Evolutionary conservation across 208 protist genomes (phyloP).

Genomic region (Leishmania guyanensis): DNA sequence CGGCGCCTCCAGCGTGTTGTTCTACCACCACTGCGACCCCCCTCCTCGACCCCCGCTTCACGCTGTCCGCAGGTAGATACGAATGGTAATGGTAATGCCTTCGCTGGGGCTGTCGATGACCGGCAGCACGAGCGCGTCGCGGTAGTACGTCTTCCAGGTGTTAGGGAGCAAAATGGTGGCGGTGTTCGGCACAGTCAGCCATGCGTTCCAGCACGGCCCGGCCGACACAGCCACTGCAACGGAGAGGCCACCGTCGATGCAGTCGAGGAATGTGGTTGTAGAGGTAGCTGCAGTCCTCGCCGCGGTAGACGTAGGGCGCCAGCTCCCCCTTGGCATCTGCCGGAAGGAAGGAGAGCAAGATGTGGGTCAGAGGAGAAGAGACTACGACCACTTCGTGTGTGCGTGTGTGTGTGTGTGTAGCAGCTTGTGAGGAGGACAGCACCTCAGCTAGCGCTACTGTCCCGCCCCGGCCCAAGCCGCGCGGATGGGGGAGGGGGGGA

Average conservation of each 20-base stretch:
- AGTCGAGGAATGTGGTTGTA: slow-evolving; percentile 84
- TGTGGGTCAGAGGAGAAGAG: background rate
- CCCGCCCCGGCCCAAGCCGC: background rate
- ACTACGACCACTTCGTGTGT: background rate
- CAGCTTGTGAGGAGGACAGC: background rate
- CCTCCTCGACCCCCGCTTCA: slow-evolving; percentile 52
- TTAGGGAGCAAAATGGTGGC: slow-evolving; percentile 77
- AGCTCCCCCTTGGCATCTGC: slow-evolving; percentile 44
- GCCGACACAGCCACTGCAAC: slow-evolving; percentile 41
- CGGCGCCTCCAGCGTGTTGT: slow-evolving; percentile 55
- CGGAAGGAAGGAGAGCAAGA: slow-evolving; percentile 49
- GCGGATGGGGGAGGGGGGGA: background rate
- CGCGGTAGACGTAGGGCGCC: slow-evolving; percentile 63
- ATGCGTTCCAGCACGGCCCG: slow-evolving; percentile 79
- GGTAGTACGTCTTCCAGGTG: slow-evolving; percentile 92
- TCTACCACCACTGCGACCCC: slow-evolving; percentile 75
- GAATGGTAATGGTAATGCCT: slow-evolving; percentile 70
- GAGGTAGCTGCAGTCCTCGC: slow-evolving; percentile 74
- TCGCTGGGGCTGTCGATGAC: slow-evolving; percentile 92
- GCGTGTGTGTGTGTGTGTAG: background rate
- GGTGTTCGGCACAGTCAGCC: slow-evolving; percentile 50
- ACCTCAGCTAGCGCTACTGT: background rate
- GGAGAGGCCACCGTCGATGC: slow-evolving; percentile 61
- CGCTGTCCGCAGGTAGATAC: slow-evolving; percentile 70
- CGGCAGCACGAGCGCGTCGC: slow-evolving; percentile 79